Base-by-base conservation (phyloP, 2,329 filamentous ascomycete species). In the Sclerotinia borealis region DNA sequence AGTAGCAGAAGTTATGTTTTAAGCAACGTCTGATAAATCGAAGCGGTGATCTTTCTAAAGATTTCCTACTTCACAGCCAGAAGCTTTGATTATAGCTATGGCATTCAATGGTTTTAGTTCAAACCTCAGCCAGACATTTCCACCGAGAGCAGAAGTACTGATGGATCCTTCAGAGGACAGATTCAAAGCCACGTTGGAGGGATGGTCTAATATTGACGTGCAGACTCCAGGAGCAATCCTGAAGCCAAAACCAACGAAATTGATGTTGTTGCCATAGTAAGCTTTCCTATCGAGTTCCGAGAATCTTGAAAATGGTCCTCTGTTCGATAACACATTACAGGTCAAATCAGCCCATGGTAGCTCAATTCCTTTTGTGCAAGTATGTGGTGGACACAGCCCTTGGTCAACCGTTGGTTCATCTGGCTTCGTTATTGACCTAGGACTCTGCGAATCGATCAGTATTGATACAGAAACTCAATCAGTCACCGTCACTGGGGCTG, bases 381-480 rank as follows among this genome's bases (percentile, higher is more conserved):
- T 69, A 61, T 61, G 66, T 11, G 71, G 70, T 22, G 72, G 72
- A 3, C 67, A 69, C 52, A 72, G 69, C 48, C 55, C 60, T n/a
- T 73, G 68, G 67, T 73, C 70, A 15, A 72, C 69, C 10, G 60
- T 63, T n/a, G 50, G 37, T 10, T 60, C 65, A 4, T 64, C 60
- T 17, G 72, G 72, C 7, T 64, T 69, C 27, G 60, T 73, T 43
- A 66, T 73, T 56, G 72, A 73, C 49, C 63, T 73, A 15, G 61
- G 63, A 17, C 56, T 64, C 19, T 65, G 65, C 39, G 69, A 65
- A 25, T 39, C 36, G 3, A 62, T 67, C 58, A 43, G 11, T 9
- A 37, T 65, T 15, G 47, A 64, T 19, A 19, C 41, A 4, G n/a
- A 25, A 31, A 19, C 54, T 5, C 25, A 47, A 31, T 58, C 41